Evolutionary conservation across 768 basidiomycete genomes (phyloP), one percentile per base, ranked within the genome.

Genomic region (Amylocystis lapponica): DNA sequence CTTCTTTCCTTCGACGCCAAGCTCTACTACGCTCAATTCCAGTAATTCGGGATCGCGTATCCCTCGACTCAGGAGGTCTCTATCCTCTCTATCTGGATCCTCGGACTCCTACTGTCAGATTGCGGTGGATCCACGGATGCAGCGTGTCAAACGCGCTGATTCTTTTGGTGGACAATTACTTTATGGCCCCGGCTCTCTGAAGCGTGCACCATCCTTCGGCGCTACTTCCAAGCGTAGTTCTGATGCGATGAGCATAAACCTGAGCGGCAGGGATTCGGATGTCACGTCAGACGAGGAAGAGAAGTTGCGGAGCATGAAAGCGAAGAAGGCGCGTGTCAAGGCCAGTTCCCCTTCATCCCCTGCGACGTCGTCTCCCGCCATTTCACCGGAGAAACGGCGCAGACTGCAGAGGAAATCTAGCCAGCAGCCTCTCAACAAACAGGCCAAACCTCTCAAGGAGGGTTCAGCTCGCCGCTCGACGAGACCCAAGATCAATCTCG

Each of bases 261-360:
- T 45, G 35, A 55, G 51, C 19, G 54, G 55, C 13, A 52, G 49
- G 38, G 47, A 49, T 23, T 54, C 56, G 17, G 53, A 57, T 35
- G 52, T 47, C 23, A 57, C 55, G 13, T 84, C 85, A 11, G 86
- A 88, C 54, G 86, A 87, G 50, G 86, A 87, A 55, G 84, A 88
- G 64, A 81, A 79, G 59, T 53, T 71, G 19, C 74, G 83, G 27
- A 71, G 68, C 30, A 69, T 68, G 49, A 70, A 68, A 27, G 79
- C 70, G 19, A 88, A 87, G 74, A 86, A 81, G 63, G 64, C 71
- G 37, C 71, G 77, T 40, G 65, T 60, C 44, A 49, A 71, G 61
- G 44, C 60, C 51, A 55, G 63, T 13, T 65, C 61, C 61, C 60
- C 58, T 27, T 53, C 47, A 42, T 46, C 61, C 46, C 55, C 53